Conservation (phyloP, 768 basidiomycete genomes). For the Tylopilus rubrobrunneus region DNA sequence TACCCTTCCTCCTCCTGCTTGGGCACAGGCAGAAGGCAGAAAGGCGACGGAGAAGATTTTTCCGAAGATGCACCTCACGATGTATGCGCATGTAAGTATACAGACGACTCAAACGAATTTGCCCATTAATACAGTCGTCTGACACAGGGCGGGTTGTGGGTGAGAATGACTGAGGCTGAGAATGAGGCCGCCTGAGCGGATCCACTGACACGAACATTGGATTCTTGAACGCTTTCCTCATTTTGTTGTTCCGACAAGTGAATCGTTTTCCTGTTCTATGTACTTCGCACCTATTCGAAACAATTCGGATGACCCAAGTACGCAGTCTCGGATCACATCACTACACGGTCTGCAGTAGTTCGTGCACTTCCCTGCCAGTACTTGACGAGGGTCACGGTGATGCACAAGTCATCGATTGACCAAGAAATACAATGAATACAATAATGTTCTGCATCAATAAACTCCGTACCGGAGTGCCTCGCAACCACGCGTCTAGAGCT, state of each 20-base stretch:
- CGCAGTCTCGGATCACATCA: too few species aligned
- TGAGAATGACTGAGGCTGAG: constrained; percentile 35
- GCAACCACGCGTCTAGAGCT: constrained; percentile 8
- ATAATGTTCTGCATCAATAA: neutral
- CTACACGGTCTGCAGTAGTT: too few species aligned
- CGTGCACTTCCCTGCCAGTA: too few species aligned
- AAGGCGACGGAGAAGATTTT: constrained; percentile 48
- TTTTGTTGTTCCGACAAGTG: too few species aligned
- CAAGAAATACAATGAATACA: neutral
- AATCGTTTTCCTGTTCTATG: too few species aligned
- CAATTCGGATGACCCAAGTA: too few species aligned
- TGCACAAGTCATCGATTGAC: too few species aligned
- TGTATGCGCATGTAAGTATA: constrained; percentile 43
- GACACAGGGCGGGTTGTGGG: constrained; percentile 51
- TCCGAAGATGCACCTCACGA: constrained; percentile 52
- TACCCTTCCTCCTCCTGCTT: constrained; percentile 43
- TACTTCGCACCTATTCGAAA: too few species aligned
- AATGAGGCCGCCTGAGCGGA: constrained; percentile 3
- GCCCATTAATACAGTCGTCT: neutral
- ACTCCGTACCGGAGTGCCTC: neutral
- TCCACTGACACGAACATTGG: neutral
- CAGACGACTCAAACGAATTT: neutral
- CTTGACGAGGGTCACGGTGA: too few species aligned
- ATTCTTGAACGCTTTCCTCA: too few species aligned
- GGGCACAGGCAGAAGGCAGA: constrained; percentile 43